Percentiles rank a stretch among this genome's conserved stretches.
Conservation (phyloP, 1,284 basidiomycete species). For the Peniophora sp. region DNA sequence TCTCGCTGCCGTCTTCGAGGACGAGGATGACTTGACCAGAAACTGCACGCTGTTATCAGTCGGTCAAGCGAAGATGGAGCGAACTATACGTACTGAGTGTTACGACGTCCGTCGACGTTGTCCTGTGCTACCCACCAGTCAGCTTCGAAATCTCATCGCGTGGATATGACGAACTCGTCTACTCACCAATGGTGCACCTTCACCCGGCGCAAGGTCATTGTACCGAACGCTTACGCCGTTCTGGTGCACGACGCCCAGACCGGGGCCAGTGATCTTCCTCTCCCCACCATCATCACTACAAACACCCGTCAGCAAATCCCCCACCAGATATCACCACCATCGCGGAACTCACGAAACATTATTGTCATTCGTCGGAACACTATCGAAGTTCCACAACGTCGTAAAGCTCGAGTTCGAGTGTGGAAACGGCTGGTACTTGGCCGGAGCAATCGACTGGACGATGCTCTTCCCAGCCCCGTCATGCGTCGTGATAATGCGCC, state of each 20-base stretch:
- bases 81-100: constrained; percentile 47
- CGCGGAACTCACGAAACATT: constrained; percentile 26
- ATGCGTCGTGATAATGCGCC: constrained; percentile 46
- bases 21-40: constrained; percentile 45
- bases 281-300: constrained; percentile 41
- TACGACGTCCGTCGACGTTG: constrained; percentile 54
- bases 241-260: constrained; percentile 34
- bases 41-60: constrained; percentile 25
- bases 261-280: constrained; percentile 28
- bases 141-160: neutral
- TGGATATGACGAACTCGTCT: neutral
- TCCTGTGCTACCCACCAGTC: constrained; percentile 28
- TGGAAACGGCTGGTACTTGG: neutral
- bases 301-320: neutral
- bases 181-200: constrained; percentile 40
- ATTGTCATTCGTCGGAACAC: constrained; percentile 46
- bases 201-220: constrained; percentile 51
- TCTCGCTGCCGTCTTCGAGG: constrained; percentile 52
- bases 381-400: constrained; percentile 24
- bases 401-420: neutral
- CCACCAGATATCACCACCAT: no score
- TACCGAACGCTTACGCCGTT: constrained; percentile 41
- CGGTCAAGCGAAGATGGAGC: neutral
- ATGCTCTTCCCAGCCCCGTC: constrained; percentile 17
- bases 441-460: constrained; percentile 17